Evolutionary conservation across 176 grass and related monocot species (phyloP), one percentile per base, ranked within the genome.

Genomic region (Thinopyrum elongatum): DNA sequence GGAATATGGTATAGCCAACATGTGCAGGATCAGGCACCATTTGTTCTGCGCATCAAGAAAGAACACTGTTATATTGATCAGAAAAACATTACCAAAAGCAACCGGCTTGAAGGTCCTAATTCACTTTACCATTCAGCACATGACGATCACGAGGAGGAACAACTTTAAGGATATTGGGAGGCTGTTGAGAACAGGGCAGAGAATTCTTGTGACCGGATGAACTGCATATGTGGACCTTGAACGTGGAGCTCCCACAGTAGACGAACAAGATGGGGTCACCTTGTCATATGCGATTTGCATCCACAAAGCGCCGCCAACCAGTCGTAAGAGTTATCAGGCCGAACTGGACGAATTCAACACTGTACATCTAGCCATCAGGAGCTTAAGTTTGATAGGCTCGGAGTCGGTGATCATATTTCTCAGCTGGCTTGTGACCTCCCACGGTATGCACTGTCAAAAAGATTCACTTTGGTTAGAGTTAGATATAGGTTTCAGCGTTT

Each of bases 251-350:
- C 19, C 82, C 82, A 13, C 65, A 11, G 8, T 76, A 82, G 22
- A 80, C 72, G 30, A 91, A 91, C 47, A 85, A 4, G 29, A 91
- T 28, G 33, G 70, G 72, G 34, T 85, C 30, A 39, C 36, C 77
- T 36, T 88, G 34, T 51, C 17, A 36, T 49, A 85, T 62, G 41
- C 53, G 33, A 47, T 92, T 41, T 22, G 16, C 65, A n/a, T 25
- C 14, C 23, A 69, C 76, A 70, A 88, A 92, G 5, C 23, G 17
- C 28, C 22, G 75, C 82, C 90, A 92, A 7, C 90, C 86, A 38
- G 25, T 25, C 30, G 65, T 67, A n/a, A 88, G 75, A 59, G 44
- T 7, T 35, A 81, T 25, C 26, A 63, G 33, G 29, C 55, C 30
- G 4, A 51, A 16, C 7, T 34, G 26, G 39, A 8, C 72, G 59